Evolutionary conservation across 371 early-diverging fungal species (phyloP), one percentile per base, ranked within the genome.

Genomic region (Mortierella sp.): DNA sequence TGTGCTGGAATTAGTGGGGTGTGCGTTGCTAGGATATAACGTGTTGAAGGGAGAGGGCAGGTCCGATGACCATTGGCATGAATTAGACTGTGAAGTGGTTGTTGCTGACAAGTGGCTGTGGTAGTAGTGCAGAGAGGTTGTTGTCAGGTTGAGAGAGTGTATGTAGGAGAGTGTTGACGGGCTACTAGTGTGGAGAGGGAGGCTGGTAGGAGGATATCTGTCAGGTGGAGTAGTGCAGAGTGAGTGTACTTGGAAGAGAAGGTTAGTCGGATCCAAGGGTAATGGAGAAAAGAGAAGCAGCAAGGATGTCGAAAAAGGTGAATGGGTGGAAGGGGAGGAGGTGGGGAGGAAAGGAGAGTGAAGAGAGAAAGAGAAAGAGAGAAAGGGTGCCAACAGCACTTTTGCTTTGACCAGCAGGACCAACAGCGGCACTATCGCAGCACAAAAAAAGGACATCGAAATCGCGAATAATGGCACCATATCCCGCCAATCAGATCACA

Each of bases 391-490:
- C 26, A n/a, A 53, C 40, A n/a, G n/a, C 21, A 55, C 43, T 40
- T 5, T 28, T 24, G 50, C 34, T 50, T 55, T 11, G 57, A 37
- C 61, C 43, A 43, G 14, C 43, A 21, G 21, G 24, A n/a, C 10
- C 16, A 67, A 31, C 61, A 59, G 57, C 44, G 19, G 37, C 61
- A 61, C 55, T 13, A 31, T 43, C 57, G 50, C 44, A 26, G 31
- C 24, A 50, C 34, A 46, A 28, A 10, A 57, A 54, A 34, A 55
- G 59, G 57, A 67, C 67, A 67, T 67, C 61, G 31, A 57, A 21
- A 74, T 74, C 59, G 61, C 74, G 59, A 72, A 72, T 34, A 64
- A 75, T 75, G 75, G 75, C 75, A 75, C 75, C 75, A 75, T 75
- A 75, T 75, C 69, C 69, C 40, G n/a, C 75, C 75, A 75, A 75